phyloP scores from a whole-genome alignment of 2,329 filamentous ascomycete species.

The Fusarium dlaminii region DNA sequence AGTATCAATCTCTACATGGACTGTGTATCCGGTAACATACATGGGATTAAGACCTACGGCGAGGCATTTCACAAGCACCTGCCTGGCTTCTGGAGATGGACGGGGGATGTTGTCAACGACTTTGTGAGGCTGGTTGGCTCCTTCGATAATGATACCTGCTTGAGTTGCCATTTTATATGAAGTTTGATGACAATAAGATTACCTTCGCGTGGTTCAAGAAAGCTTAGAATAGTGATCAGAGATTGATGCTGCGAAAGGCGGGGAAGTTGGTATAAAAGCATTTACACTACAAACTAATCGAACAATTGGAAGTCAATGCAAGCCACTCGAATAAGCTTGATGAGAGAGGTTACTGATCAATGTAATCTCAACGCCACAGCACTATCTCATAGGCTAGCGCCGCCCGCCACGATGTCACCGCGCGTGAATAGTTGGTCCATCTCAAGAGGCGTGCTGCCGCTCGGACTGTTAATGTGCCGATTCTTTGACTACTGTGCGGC shows the following conservation, averaged over 20 bases:
- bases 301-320: too few relatives aligned
- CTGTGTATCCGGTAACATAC: constrained; percentile 31
- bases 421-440: background rate
- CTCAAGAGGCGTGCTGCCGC: background rate
- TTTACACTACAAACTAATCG: background rate
- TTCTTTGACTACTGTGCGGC: background rate
- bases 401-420: background rate
- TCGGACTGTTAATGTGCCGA: background rate
- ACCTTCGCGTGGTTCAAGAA: background rate
- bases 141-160: constrained; percentile 31
- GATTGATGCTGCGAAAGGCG: background rate
- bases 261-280: background rate
- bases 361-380: background rate
- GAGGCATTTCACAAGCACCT: constrained; percentile 50
- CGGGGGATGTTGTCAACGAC: constrained; percentile 36
- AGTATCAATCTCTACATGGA: background rate
- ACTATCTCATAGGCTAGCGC: background rate
- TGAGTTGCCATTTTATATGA: constrained; percentile 24
- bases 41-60: constrained; percentile 50
- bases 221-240: background rate
- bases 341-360: background rate
- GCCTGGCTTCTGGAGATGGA: constrained; percentile 44
- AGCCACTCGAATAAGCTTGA: background rate
- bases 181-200: too few relatives aligned
- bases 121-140: constrained; percentile 27